Conservation (phyloP, 2,329 filamentous ascomycete genomes). For the Fusarium multiceps region DNA sequence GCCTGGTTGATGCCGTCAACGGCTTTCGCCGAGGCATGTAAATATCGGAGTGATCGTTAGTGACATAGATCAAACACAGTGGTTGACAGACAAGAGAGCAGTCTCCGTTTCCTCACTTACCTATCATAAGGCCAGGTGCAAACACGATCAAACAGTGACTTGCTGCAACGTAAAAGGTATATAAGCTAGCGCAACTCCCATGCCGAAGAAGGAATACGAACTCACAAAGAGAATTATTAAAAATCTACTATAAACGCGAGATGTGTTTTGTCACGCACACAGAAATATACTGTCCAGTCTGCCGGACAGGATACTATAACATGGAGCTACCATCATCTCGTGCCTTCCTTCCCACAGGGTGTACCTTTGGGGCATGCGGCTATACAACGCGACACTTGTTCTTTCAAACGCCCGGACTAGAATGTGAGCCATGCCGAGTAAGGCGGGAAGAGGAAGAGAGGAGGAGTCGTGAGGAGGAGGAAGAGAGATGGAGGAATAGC, state of each 20-base stretch:
- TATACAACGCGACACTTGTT: neutral
- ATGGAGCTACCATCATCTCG: neutral
- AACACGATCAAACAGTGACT: neutral
- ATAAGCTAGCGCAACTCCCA: neutral
- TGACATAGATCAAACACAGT: neutral
- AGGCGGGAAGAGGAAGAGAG: neutral
- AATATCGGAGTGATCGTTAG: neutral
- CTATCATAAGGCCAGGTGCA: neutral
- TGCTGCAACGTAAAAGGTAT: neutral
- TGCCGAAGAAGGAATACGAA: fast-evolving
- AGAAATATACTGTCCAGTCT: neutral
- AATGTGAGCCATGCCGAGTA: neutral
- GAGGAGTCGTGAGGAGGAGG: neutral
- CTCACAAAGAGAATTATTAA: neutral
- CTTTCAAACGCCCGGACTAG: neutral
- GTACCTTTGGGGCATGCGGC: neutral
- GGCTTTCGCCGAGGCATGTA: neutral
- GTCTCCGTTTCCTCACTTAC: neutral
- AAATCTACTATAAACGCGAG: neutral
- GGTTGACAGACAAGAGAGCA: neutral
- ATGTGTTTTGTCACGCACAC: neutral
- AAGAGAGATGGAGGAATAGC: neutral
- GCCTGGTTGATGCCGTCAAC: neutral
- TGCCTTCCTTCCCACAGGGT: neutral
- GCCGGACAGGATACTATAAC: neutral